A percentile compares a stretch with the other conserved stretches of the same genome.
Evolutionary conservation across 202 grass and related monocot genomes (phyloP).

Genomic region (Setaria viridis): DNA sequence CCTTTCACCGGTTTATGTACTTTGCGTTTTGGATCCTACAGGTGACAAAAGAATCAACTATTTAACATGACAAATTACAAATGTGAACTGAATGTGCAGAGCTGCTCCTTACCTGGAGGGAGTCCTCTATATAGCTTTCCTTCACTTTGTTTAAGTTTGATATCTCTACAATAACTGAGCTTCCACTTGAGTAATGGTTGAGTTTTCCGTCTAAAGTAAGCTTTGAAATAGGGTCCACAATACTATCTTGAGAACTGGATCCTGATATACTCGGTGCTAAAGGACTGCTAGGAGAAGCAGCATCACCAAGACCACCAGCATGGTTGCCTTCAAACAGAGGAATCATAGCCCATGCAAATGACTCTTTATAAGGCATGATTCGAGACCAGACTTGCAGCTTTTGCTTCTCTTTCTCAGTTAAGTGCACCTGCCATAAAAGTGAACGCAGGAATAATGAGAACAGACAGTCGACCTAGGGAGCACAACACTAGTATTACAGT

Average conservation of each 20-base stretch:
- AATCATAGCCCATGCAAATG: conserved; percentile 96
- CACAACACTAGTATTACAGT: not conserved
- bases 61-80: conserved; percentile 35
- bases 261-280: conserved; percentile 78
- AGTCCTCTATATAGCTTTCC: conserved; percentile 97
- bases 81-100: conserved; percentile 28
- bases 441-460: conserved; percentile 31
- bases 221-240: conserved; percentile 87
- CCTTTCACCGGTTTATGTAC: conserved; percentile 99
- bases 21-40: conserved; percentile 98
- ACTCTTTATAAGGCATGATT: conserved; percentile 87
- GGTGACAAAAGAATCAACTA: conserved; percentile 19
- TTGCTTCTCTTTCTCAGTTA: conserved; percentile 96
- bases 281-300: conserved; percentile 88
- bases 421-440: conserved; percentile 70
- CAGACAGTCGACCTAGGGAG: conserved; percentile 18
- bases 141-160: conserved; percentile 99
- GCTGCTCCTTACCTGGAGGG: conserved; percentile 78
- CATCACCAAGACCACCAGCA: conserved; percentile 60
- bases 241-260: conserved; percentile 84
- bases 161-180: conserved; percentile 91
- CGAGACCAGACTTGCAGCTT: conserved; percentile 98
- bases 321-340: conserved; percentile 89
- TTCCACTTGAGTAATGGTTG: conserved; percentile 86
- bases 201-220: conserved; percentile 84